These are phyloP conservation scores for Tetrapyrgos nigripes DNA, from an alignment of 1,284 basidiomycete species.

Conservation along the genomic window DNA sequence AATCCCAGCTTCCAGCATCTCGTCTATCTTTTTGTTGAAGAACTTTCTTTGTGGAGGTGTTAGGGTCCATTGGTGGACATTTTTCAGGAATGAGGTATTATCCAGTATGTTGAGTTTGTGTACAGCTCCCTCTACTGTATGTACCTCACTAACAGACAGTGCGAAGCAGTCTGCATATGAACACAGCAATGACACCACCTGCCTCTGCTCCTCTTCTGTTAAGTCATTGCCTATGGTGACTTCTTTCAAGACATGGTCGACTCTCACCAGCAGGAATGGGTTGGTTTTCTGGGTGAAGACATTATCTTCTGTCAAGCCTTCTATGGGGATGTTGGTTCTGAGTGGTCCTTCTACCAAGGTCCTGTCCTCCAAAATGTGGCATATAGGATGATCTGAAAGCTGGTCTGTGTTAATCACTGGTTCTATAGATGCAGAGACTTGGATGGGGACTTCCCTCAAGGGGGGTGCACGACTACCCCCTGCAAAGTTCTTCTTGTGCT, in stretches of 20 bases:
- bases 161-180: conserved; percentile 22
- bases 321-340: too few species aligned
- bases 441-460: too few species aligned
- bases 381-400: too few species aligned
- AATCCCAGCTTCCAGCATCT: conserved; percentile 35
- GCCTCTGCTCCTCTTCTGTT: conserved; percentile 12
- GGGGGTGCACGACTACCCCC: too few species aligned
- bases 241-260: conserved; percentile 19
- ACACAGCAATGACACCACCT: conserved; percentile 19
- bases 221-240: conserved; percentile 31
- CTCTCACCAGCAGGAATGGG: neutral
- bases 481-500: too few species aligned
- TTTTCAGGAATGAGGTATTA: too few species aligned
- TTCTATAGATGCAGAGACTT: too few species aligned
- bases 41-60: conserved; percentile 35
- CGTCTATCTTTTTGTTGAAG: conserved; percentile 34
- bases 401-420: too few species aligned
- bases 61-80: conserved; percentile 26
- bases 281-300: conserved; percentile 3
- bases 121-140: conserved; percentile 1
- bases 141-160: conserved; percentile 14
- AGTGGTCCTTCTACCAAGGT: too few species aligned
- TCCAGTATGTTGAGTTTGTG: conserved; percentile 15
- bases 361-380: too few species aligned
- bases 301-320: too few species aligned